Evolutionary conservation across 2,329 filamentous ascomycete genomes (phyloP).

Genomic region (Diplodia mutila): DNA sequence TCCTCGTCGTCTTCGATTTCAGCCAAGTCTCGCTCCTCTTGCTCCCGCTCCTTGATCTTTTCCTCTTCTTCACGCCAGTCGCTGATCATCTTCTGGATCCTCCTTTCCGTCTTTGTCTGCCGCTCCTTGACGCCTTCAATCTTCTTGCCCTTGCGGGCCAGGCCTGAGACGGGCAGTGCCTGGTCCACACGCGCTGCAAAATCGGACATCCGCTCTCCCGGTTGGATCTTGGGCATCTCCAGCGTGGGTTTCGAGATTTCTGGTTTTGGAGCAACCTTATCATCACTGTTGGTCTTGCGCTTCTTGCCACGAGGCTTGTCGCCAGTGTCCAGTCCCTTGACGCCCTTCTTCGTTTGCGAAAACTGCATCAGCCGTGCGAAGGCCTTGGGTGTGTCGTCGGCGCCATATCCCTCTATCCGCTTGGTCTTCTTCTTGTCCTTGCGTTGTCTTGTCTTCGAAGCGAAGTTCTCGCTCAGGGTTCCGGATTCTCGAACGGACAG

Average conservation of each 20-base stretch:
- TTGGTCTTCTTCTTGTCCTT: constrained; percentile 40
- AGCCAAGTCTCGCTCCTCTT: constrained; percentile 74
- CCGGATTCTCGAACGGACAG: constrained; percentile 53
- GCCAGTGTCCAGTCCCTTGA: constrained; percentile 75
- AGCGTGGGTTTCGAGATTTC: constrained; percentile 29
- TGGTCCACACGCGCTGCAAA: constrained; percentile 84
- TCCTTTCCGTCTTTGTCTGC: constrained; percentile 78
- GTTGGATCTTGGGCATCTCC: constrained; percentile 69
- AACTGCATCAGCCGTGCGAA: constrained; percentile 86
- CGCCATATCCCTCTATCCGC: constrained; percentile 56
- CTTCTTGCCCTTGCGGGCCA: constrained; percentile 65
- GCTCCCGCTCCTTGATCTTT: constrained; percentile 70
- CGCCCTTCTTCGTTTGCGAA: constrained; percentile 60
- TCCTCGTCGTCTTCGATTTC: constrained; percentile 62
- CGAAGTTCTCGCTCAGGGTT: constrained; percentile 45
- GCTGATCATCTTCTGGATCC: constrained; percentile 65
- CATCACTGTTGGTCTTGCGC: constrained; percentile 45
- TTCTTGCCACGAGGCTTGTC: constrained; percentile 52
- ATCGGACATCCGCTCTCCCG: constrained; percentile 80
- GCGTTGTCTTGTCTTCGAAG: constrained; percentile 41
- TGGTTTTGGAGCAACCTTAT: constrained; percentile 32
- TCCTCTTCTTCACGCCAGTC: constrained; percentile 62
- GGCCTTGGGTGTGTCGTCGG: constrained; percentile 84
- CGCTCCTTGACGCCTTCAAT: constrained; percentile 68
- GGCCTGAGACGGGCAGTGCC: constrained; percentile 73